A percentile compares a stretch with the other conserved stretches of the same genome.
phyloP scores from a whole-genome alignment of 2,329 filamentous ascomycete genomes.

The Trichophaea hybrida region DNA sequence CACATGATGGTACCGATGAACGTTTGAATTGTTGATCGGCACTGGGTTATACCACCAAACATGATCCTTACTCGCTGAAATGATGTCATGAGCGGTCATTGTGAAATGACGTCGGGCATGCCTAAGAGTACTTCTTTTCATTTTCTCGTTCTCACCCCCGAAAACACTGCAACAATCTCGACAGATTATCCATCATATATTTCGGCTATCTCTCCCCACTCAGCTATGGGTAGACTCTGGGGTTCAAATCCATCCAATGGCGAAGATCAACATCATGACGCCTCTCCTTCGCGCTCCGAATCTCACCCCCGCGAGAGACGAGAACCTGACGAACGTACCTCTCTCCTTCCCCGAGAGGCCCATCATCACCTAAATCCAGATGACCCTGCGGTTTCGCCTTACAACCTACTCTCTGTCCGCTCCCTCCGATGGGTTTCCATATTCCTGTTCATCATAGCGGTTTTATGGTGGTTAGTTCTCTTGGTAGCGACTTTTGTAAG shows the following conservation, averaged over 20 bases:
- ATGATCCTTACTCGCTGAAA: too few relatives aligned
- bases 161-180: too few relatives aligned
- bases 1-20: too few relatives aligned
- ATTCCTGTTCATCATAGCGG: conserved; percentile 57
- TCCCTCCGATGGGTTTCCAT: conserved; percentile 65
- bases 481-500: conserved; percentile 86
- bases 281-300: neutral
- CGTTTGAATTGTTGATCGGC: too few relatives aligned
- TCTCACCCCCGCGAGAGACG: neutral
- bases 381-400: conserved; percentile 52
- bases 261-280: neutral
- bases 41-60: too few relatives aligned
- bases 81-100: too few relatives aligned
- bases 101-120: too few relatives aligned
- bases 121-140: too few relatives aligned
- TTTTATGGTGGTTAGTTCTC: conserved; percentile 84
- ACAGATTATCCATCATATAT: too few relatives aligned
- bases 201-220: too few relatives aligned
- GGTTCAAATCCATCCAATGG: neutral
- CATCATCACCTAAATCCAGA: conserved; percentile 19
- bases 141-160: too few relatives aligned
- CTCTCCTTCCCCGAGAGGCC: neutral
- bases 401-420: conserved; percentile 87
- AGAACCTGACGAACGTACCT: neutral
- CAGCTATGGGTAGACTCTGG: neutral